These are phyloP conservation scores for Gossypium raimondii DNA, from an alignment of 345 rosid species.

Conservation along the genomic window DNA sequence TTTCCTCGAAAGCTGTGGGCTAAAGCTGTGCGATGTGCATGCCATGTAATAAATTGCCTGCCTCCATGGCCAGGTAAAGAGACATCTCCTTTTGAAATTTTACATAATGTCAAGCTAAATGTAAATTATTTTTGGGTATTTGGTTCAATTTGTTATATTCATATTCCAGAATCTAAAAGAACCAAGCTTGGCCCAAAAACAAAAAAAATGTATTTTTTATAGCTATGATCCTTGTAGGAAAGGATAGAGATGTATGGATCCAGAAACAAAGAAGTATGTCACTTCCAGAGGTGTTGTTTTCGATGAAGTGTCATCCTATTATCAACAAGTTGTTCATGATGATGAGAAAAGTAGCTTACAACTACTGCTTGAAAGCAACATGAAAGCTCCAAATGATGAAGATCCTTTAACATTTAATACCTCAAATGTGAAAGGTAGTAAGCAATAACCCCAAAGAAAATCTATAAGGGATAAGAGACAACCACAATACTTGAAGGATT, in stretches of 20 bases:
- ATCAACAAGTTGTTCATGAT: background rate
- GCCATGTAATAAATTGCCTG: slow-evolving; percentile 7
- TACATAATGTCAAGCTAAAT: slow-evolving; percentile 9
- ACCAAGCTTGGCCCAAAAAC: slow-evolving; percentile 18
- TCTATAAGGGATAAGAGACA: background rate
- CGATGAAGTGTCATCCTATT: slow-evolving; percentile 16
- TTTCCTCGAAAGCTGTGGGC: slow-evolving; percentile 6
- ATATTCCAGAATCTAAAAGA: background rate
- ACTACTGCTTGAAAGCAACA: too few species aligned
- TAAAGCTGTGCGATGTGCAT: slow-evolving; percentile 12
- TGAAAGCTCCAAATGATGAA: too few species aligned
- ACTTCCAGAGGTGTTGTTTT: slow-evolving; percentile 15
- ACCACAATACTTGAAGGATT: background rate
- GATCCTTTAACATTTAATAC: too few species aligned
- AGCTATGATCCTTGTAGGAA: slow-evolving; percentile 22
- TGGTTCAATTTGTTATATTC: slow-evolving; percentile 17
- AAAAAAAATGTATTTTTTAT: slow-evolving; percentile 14
- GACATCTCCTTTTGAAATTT: background rate
- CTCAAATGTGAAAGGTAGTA: too few species aligned
- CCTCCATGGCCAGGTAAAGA: background rate
- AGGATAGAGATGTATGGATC: slow-evolving; percentile 20
- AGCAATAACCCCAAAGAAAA: too few species aligned
- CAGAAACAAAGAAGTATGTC: background rate
- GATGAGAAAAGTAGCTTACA: background rate
- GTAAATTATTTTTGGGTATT: slow-evolving; percentile 12